Conservation (phyloP, 2,329 filamentous ascomycete species). For the Phyllosticta capitalensis region DNA sequence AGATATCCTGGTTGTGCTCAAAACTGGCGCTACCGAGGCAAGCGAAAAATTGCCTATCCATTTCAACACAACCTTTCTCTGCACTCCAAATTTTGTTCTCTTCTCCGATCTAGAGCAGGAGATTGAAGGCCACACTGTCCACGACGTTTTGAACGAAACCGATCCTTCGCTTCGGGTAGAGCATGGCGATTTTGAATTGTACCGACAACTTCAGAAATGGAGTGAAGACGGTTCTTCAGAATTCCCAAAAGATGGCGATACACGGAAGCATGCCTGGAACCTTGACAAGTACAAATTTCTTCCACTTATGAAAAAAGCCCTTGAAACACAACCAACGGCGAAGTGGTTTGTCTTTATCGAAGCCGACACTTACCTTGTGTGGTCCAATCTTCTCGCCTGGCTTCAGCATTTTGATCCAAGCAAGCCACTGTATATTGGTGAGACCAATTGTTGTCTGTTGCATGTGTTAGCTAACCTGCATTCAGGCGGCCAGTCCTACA, state of each 20-base stretch:
- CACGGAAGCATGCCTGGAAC: slow-evolving; percentile 24
- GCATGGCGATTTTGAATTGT: slow-evolving; percentile 44
- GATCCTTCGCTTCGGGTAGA: slow-evolving; percentile 25
- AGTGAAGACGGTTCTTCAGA: slow-evolving; percentile 35
- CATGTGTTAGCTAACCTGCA: slow-evolving; percentile 17
- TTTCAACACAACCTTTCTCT: slow-evolving; percentile 26
- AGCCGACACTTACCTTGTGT: slow-evolving; percentile 48
- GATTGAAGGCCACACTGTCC: slow-evolving; percentile 41
- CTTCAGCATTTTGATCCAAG: slow-evolving; percentile 40
- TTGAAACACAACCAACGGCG: slow-evolving; percentile 33
- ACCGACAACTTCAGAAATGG: slow-evolving; percentile 33
- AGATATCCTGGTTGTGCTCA: slow-evolving; percentile 48
- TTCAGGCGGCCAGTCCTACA: slow-evolving; percentile 22
- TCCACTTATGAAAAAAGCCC: slow-evolving; percentile 26
- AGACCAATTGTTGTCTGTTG: slow-evolving; percentile 38
- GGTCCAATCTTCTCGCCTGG: slow-evolving; percentile 45
- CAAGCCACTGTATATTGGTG: slow-evolving; percentile 42
- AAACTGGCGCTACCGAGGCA: slow-evolving; percentile 52
- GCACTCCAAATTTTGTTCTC: slow-evolving; percentile 24
- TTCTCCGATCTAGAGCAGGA: slow-evolving; percentile 32
- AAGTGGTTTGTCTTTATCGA: slow-evolving; percentile 54
- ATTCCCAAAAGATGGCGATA: slow-evolving; percentile 24
- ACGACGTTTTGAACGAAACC: slow-evolving; percentile 37
- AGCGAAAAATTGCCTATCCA: slow-evolving; percentile 44
- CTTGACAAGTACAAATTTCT: slow-evolving; percentile 33